Evolutionary conservation across 1,139 yeast genomes (phyloP), one percentile per base, ranked within the genome.

Genomic region (Blastobotrys aristatus): DNA sequence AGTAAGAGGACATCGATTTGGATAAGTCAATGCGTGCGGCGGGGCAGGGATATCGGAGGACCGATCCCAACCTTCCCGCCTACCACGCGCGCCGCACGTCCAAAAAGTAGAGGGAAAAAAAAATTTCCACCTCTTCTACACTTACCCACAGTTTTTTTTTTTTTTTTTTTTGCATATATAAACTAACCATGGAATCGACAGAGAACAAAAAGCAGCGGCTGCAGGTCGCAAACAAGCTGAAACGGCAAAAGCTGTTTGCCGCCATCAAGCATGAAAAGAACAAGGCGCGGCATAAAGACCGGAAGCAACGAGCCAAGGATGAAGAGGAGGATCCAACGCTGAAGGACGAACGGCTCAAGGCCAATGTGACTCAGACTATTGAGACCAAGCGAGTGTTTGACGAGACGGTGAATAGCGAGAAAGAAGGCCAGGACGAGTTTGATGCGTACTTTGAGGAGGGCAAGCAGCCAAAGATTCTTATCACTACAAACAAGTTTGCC

Each of bases 401-500:
- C 67, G 97, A 92, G 66, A 87, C 97, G 1, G 84, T 89, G 14
- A 77, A 75, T 26, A 73, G 72, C 1, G 85, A 82, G 49, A 72
- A 84, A 2, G 95, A 86, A 63, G 95, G 92, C 18, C 90, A 82
- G 50, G 96, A 89, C 62, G 95, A 69, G 57, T 85, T 87, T 66
- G 77, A 74, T 39, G 70, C 72, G 31, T 82, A 83, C 61, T 86
- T 86, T 62, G 18, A 20, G 18, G 76, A 76, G 44, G 74, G 78
- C 30, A 73, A 73, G 53, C 73, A 73, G 49, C 97, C 97, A 44
- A 92, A 92, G 65, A 84, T 92, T 40, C 73, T 92, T 48, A 71
- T 92, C 51, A 94, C 98, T 8, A 92, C 98, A 4, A 87, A 82
- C 64, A 87, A 86, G 40, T 75, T 80, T 57, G 97, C 98, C 22